phyloP scores from a whole-genome alignment of 805 yeast genomes.

The Lipomyces japonicus region DNA sequence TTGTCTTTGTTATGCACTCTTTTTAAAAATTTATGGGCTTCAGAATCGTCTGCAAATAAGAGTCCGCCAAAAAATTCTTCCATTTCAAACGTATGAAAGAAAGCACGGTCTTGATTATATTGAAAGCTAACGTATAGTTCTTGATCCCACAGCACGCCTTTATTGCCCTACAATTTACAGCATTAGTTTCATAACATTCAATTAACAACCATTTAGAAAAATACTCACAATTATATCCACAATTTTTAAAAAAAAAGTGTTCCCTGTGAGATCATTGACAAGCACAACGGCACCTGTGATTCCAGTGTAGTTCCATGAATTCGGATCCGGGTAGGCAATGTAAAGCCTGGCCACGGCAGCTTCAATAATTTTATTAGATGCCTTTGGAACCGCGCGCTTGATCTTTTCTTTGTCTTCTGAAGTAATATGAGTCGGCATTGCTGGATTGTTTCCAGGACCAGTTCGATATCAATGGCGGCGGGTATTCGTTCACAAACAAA shows the following conservation, averaged over 20 bases:
- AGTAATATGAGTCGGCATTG: conserved; percentile 35
- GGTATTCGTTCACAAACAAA: too few relatives aligned
- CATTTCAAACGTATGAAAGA: conserved; percentile 90
- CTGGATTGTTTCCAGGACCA: too few relatives aligned
- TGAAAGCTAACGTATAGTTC: conserved; percentile 84
- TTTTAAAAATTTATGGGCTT: conserved; percentile 81
- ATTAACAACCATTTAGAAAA: too few relatives aligned
- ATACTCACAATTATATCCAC: conserved; percentile 58
- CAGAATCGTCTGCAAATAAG: conserved; percentile 80
- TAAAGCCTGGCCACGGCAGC: conserved; percentile 87
- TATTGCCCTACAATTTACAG: conserved; percentile 47
- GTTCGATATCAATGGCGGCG: too few relatives aligned
- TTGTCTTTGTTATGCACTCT: conserved; percentile 70
- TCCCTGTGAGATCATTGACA: conserved; percentile 91
- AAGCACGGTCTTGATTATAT: conserved; percentile 89
- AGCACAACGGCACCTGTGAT: conserved; percentile 80
- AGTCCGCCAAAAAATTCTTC: conserved; percentile 87
- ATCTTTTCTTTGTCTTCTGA: conserved; percentile 79
- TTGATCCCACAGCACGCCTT: conserved; percentile 96
- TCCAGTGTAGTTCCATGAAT: conserved; percentile 83
- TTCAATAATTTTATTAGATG: conserved; percentile 80
- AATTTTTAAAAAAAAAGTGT: conserved; percentile 83
- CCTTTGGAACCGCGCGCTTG: conserved; percentile 83
- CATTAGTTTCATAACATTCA: too few relatives aligned
- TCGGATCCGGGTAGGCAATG: conserved; percentile 81